Conservation (phyloP, 768 basidiomycete species). For the Tulasnella sp. region DNA sequence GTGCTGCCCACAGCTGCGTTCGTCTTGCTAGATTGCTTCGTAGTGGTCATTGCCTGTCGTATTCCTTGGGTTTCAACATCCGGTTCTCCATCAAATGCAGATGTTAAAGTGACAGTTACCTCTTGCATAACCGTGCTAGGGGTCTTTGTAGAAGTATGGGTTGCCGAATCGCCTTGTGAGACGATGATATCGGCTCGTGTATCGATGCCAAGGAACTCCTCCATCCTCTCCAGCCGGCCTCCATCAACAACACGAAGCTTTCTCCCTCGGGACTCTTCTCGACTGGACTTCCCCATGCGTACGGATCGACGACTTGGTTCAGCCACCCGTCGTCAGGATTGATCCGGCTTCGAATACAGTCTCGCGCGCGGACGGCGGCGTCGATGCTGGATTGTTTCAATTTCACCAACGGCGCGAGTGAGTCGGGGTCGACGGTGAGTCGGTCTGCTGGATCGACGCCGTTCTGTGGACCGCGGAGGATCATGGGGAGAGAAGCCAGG, state of each 20-base stretch:
- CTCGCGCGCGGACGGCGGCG: conserved; percentile 30
- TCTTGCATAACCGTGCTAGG: not conserved
- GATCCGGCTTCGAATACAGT: conserved; percentile 32
- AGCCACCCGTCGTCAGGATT: conserved; percentile 51
- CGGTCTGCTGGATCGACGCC: not conserved
- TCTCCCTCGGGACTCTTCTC: conserved; percentile 72
- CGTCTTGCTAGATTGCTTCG: not conserved
- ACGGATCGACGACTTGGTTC: conserved; percentile 72
- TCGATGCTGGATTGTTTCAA: not conserved
- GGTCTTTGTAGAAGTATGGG: too few relatives aligned
- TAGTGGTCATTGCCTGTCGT: not conserved
- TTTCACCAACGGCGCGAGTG: not conserved
- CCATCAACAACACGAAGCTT: conserved; percentile 56
- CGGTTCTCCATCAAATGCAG: not conserved
- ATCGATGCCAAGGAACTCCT: too few relatives aligned
- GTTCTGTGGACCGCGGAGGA: conserved; percentile 23
- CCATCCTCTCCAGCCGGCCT: conserved; percentile 16
- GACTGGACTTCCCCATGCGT: conserved; percentile 43
- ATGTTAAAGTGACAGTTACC: not conserved
- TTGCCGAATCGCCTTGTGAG: not conserved
- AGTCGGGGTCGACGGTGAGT: conserved; percentile 3
- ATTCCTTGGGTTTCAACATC: not conserved
- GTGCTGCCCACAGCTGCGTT: not conserved
- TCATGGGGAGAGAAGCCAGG: conserved; percentile 42
- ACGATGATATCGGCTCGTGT: not conserved